phyloP scores from a whole-genome alignment of 2,329 filamentous ascomycete species.

The Aspergillus sp. region DNA sequence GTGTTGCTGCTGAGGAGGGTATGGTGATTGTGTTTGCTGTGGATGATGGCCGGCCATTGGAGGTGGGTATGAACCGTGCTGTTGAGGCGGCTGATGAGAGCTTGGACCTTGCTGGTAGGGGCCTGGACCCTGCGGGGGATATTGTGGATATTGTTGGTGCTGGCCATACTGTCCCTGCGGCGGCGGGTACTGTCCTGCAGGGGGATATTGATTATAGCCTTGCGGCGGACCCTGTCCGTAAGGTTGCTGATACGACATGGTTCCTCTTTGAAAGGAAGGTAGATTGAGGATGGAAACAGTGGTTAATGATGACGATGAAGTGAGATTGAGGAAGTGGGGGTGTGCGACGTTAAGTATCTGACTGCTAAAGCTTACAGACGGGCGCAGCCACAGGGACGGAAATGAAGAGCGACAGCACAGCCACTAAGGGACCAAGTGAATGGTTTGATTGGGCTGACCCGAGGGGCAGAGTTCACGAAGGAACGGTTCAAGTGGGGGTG shows the following conservation, averaged over 20 bases:
- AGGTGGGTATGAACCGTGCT: slow-evolving; percentile 2
- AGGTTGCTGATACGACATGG: slow-evolving; percentile 1
- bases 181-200: neutral
- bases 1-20: neutral
- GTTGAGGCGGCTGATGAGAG: slow-evolving; percentile 1
- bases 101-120: neutral
- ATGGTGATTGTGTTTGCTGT: neutral
- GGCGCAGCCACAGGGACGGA: too few species aligned
- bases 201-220: slow-evolving; percentile 1
- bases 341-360: too few species aligned
- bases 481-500: too few species aligned
- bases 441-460: too few species aligned
- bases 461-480: too few species aligned
- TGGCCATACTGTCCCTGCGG: neutral
- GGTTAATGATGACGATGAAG: too few species aligned
- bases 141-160: neutral
- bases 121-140: neutral
- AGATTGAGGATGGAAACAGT: too few species aligned
- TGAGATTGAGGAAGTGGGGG: too few species aligned
- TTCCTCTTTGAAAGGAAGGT: neutral
- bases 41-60: neutral
- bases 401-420: too few species aligned
- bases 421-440: too few species aligned
- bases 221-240: slow-evolving; percentile 1
- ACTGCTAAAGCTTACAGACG: too few species aligned